Evolutionary conservation across 2,329 filamentous ascomycete genomes (phyloP), one percentile per base, ranked within the genome.

Genomic region (Aureobasidium mangrovei): DNA sequence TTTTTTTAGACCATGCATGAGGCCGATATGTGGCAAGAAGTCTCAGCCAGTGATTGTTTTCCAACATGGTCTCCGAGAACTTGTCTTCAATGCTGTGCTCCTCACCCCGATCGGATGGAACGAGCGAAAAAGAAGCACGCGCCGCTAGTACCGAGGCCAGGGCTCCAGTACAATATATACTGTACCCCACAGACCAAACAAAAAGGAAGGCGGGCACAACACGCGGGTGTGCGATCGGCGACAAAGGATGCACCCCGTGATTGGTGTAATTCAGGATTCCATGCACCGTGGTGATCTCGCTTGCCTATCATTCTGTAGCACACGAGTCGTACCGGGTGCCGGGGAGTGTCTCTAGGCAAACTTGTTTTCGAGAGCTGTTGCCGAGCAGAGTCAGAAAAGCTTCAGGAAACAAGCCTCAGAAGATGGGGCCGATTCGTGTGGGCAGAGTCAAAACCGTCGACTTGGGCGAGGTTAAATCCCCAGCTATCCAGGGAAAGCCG

Each of bases 21-120:
- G n/a, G 4, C 46, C 28, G 46, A 39, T 4, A 26, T n/a, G 32
- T 36, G 28, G 26, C 18, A 7, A 26, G 27, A 8, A 12, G 35
- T 40, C 46, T 49, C 46, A 32, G 46, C 46, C 46, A 49, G 27
- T 49, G 27, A 40, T 4, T 49, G 46, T 38, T 18, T n/a, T 38
- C 18, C 46, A 40, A n/a, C 46, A n/a, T 39, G 24, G 12, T 4
- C 32, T 49, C 40, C 36, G 35, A 49, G 35, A 31, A 27, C 40
- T 32, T 18, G 18, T 36, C 32, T 32, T 39, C 27, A 26, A 49
- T 49, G 46, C 26, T 32, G 35, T 49, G 46, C 36, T n/a, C 38
- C 46, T 38, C 40, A 31, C 36, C 27, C 43, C 24, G 44, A 31
- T 18, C 18, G 18, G 18, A 18, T 18, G 18, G 18, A 18, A 18